Evolutionary conservation across 2,329 filamentous ascomycete species (phyloP), one percentile per base, ranked within the genome.

Genomic region (Pseudogymnoascus sp.): DNA sequence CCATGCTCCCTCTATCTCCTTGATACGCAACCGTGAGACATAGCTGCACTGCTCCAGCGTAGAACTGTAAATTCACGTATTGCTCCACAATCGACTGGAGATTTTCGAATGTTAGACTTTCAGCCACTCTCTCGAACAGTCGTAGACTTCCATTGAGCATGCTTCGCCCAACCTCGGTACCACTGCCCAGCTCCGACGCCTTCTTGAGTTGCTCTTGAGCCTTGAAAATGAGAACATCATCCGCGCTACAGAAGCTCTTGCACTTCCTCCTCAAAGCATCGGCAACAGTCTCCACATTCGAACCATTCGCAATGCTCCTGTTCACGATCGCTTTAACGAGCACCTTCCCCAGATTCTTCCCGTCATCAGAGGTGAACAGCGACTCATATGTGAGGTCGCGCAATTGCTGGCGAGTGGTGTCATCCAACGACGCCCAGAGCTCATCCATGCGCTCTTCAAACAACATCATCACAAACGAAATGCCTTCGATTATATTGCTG

Each of bases 251-350:
- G 82, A 99, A 99, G 76, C 90, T 97, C 66, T 95, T 96, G 70
- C 95, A 99, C 70, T 93, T 86, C 69, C 95, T 84, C 56, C 95
- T 85, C 60, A 99, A 79, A n/a, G 93, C 91, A 75, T 99, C 95
- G 0, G 95, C 93, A 24, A 99, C 92, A 0, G 93, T 97, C 77
- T 99, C 96, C 19, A 99, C 93, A 67, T 98, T 99, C 4, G 93
- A 93, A 8, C 96, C 95, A 71, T 91, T 96, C 64, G 93, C 90
- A 70, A 99, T 99, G 74, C 96, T 99, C 71, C 93, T 88, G 75
- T 98, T 98, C 62, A 99, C 95, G 71, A 99, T 98, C 0, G 93
- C 92, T 75, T 98, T 99, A 63, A 99, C 95, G 1, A 99, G 81
- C 62, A 96, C 84, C 75, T 96, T 97, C 2, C 93, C 96, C 24